Conservation (phyloP, 768 basidiomycete species). For the Rubroboletus pulcherrimus region DNA sequence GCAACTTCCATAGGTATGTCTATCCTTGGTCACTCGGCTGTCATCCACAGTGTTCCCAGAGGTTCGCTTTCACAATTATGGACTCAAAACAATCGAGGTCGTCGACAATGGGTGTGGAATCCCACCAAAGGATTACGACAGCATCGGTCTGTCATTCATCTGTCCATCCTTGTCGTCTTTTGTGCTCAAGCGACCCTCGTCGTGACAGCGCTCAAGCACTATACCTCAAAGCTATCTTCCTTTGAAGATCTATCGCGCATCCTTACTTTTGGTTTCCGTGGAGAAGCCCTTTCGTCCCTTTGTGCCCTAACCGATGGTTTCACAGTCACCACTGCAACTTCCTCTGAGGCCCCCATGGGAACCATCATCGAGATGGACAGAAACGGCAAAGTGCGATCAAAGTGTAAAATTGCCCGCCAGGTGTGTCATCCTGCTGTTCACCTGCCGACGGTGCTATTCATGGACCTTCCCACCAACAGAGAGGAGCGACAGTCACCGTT, state of each 20-base stretch:
- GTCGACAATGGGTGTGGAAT: slow-evolving; percentile 93
- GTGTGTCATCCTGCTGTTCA: slow-evolving; percentile 36
- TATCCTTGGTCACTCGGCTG: not conserved
- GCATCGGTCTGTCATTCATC: slow-evolving; percentile 55
- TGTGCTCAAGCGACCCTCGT: not conserved
- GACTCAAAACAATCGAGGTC: slow-evolving; percentile 79
- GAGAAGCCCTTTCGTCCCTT: slow-evolving; percentile 91
- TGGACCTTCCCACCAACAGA: slow-evolving; percentile 38
- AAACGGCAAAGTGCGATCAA: slow-evolving; percentile 55
- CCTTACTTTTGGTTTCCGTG: slow-evolving; percentile 88
- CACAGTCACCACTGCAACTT: slow-evolving; percentile 69
- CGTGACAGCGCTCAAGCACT: slow-evolving; percentile 74
- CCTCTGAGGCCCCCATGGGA: slow-evolving; percentile 71
- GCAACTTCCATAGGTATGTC: slow-evolving; percentile 78
- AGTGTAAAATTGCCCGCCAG: slow-evolving; percentile 70
- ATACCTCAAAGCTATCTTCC: slow-evolving; percentile 85
- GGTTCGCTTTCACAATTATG: slow-evolving; percentile 86
- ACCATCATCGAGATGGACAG: slow-evolving; percentile 69
- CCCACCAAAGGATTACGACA: slow-evolving; percentile 66
- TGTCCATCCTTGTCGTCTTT: not conserved
- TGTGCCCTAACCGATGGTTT: slow-evolving; percentile 79
- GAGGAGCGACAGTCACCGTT: slow-evolving; percentile 80
- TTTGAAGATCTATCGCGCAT: slow-evolving; percentile 72
- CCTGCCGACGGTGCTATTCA: not conserved
- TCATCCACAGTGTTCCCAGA: slow-evolving; percentile 44